Evolutionary conservation across 495 filamentous ascomycete genomes (phyloP), one percentile per base, ranked within the genome.

Genomic region (Daldinia caldariorum): DNA sequence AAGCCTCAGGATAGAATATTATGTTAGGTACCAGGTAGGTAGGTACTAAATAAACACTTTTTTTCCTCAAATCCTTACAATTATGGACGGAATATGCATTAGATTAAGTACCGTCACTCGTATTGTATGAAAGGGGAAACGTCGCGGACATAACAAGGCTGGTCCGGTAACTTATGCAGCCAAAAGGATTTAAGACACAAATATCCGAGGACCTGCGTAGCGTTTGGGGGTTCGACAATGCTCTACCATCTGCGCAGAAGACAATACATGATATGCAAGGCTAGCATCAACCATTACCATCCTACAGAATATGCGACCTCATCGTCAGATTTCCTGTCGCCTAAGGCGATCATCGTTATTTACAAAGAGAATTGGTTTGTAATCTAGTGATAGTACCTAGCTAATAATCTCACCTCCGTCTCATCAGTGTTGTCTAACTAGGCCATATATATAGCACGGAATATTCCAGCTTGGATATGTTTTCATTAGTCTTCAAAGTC

Each of bases 131-230:
- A 53, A 53, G 3, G 5, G 13, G 9, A 32, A 32, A n/a, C 26
- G 22, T 20, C 9, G 0, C 49, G 49, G 49, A 14, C 12, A 22
- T 53, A 32, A 53, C 31, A 3, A 3, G 29, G 0, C 7, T 22
- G 12, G 43, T 47, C 43, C 43, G 49, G 49, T 8, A 14, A 14
- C 4, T 29, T 53, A 53, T 32, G 49, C 49, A 6, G 49, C 13
- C 14, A 32, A 32, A 32, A 29, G 49, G 49, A 53, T 22, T 53
- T 53, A 53, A 53, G 49, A 53, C 14, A 16, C 12, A 53, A 10
- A 53, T 31, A 16, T 16, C 49, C 49, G 49, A 53, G 26, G 49
- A 2, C 6, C 12, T 32, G 49, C 49, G 31, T 53, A 53, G 10
- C 8, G 4, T 26, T 53, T 3, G 4, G 9, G 18, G 10, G 20